phyloP scores from a whole-genome alignment of 2,329 filamentous ascomycete genomes.

The Aspergillus latus region DNA sequence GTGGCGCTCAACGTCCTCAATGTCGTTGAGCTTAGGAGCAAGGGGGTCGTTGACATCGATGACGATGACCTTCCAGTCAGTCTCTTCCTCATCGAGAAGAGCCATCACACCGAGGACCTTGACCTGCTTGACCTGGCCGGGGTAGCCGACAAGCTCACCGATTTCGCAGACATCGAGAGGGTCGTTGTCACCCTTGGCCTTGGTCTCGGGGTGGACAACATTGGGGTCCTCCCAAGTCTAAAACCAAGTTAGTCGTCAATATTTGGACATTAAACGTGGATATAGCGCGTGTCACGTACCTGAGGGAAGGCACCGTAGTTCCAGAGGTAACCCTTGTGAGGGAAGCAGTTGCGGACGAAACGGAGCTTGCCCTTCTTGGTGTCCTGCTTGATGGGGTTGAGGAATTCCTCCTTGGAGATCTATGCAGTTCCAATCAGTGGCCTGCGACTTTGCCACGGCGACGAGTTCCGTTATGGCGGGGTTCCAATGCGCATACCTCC shows the following conservation, averaged over 20 bases:
- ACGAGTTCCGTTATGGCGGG: slow-evolving; percentile 1
- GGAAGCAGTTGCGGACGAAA: slow-evolving; percentile 99
- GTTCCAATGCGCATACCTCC: slow-evolving; percentile 66
- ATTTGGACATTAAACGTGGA: too few species aligned
- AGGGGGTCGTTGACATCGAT: slow-evolving; percentile 98
- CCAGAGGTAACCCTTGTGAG: slow-evolving; percentile 99
- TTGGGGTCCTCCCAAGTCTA: slow-evolving; percentile 99
- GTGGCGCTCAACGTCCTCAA: slow-evolving; percentile 98
- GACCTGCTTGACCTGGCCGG: slow-evolving; percentile 98
- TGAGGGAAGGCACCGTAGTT: slow-evolving; percentile 99
- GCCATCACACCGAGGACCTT: slow-evolving; percentile 99
- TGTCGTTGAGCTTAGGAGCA: slow-evolving; percentile 93
- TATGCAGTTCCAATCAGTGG: slow-evolving; percentile 42
- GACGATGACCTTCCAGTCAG: slow-evolving; percentile 99
- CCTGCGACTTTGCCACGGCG: slow-evolving; percentile 7
- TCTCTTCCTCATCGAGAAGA: slow-evolving; percentile 98
- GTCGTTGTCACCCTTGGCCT: slow-evolving; percentile 99
- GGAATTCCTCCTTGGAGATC: slow-evolving; percentile 98
- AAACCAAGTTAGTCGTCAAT: background rate
- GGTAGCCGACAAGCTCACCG: slow-evolving; percentile 93
- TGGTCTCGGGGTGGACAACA: slow-evolving; percentile 93
- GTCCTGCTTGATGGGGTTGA: slow-evolving; percentile 99
- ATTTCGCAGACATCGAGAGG: slow-evolving; percentile 99
- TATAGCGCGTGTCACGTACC: slow-evolving; percentile 53
- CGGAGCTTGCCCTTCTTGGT: slow-evolving; percentile 99